Percentiles rank a stretch among this genome's conserved stretches.
Evolutionary conservation across 306 rosid genomes (phyloP).

Genomic region (Trifolium pratense): DNA sequence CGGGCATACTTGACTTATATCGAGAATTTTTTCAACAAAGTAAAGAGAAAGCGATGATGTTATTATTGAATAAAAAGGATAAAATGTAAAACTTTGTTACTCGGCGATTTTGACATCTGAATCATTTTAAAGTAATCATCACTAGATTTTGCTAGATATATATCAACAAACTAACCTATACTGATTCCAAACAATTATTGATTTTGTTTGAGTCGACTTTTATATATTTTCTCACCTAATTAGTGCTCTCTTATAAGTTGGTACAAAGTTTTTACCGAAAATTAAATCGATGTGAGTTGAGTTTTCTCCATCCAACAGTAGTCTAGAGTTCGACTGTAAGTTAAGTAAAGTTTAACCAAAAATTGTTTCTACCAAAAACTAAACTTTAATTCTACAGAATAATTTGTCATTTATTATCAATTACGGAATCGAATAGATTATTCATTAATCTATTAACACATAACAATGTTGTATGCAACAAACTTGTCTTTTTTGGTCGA

Average conservation of each 20-base stretch:
- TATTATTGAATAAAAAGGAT: slow-evolving; percentile 12
- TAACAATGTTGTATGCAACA: no score
- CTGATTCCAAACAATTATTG: slow-evolving; percentile 17
- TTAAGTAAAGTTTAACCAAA: no score
- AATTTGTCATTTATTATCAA: no score
- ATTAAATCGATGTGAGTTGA: no score
- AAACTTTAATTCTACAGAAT: no score
- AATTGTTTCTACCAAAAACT: no score
- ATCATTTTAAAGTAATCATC: slow-evolving; percentile 36
- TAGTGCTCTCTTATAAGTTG: neutral
- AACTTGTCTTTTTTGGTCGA: no score
- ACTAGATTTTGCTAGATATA: slow-evolving; percentile 32
- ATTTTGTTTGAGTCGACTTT: slow-evolving; percentile 14
- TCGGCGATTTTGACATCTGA: slow-evolving; percentile 39
- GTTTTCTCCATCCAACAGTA: no score
- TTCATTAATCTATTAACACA: no score
- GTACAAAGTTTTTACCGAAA: no score
- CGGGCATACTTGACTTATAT: neutral
- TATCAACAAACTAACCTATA: slow-evolving; percentile 31
- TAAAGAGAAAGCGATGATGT: slow-evolving; percentile 28
- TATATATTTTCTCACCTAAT: neutral
- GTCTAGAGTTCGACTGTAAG: no score
- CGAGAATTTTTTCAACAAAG: neutral
- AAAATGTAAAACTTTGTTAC: slow-evolving; percentile 35
- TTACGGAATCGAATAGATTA: no score